phyloP scores from a whole-genome alignment of 257 asterid species.

The Thymus mandschuricus region DNA sequence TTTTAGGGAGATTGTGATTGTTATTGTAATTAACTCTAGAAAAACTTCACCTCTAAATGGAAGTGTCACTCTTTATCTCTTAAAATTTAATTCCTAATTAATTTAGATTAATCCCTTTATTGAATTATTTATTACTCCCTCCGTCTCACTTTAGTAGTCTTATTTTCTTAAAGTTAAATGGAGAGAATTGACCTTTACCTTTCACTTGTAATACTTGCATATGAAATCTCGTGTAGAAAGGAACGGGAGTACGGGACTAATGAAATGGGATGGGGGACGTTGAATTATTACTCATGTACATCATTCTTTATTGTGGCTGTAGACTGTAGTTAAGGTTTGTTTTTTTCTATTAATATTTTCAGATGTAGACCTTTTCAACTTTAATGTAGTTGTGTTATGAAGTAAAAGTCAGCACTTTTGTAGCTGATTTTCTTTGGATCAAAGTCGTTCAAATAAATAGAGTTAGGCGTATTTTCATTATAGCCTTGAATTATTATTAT shows the following conservation, averaged over 20 bases:
- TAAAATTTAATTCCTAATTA: too few species aligned
- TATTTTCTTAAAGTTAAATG: too few species aligned
- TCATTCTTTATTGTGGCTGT: neutral
- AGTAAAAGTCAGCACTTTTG: conserved; percentile 22
- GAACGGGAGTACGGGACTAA: too few species aligned
- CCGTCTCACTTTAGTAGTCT: too few species aligned
- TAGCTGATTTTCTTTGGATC: neutral
- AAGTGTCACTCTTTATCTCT: too few species aligned
- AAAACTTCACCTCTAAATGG: too few species aligned
- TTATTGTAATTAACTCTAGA: neutral
- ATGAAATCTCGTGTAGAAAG: too few species aligned
- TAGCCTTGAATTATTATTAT: neutral
- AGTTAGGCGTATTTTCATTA: conserved; percentile 25
- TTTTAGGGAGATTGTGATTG: neutral
- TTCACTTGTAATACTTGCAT: too few species aligned
- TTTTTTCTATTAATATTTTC: too few species aligned
- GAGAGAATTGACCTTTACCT: too few species aligned
- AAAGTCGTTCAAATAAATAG: conserved; percentile 15
- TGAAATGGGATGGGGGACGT: neutral
- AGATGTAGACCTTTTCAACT: conserved; percentile 3
- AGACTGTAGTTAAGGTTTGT: neutral
- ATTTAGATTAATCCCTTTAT: too few species aligned
- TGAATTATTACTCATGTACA: neutral
- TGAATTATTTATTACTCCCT: too few species aligned
- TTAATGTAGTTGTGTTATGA: neutral